phyloP scores from a whole-genome alignment of 768 basidiomycete genomes.

The Russula vinacea region DNA sequence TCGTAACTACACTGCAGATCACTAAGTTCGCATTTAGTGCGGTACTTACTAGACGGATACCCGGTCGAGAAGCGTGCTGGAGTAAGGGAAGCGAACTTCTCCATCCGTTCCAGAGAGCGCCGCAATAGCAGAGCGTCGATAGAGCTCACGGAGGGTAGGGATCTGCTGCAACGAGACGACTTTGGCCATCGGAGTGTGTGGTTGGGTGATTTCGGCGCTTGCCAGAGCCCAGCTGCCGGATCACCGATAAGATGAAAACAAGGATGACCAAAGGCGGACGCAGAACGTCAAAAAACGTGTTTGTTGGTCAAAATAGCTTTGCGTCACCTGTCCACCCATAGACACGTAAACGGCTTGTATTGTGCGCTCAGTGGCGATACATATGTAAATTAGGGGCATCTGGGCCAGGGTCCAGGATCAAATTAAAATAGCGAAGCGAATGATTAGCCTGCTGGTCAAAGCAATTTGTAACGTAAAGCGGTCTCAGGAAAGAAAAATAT shows the following conservation, averaged over 20 bases:
- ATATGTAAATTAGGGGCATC: neutral
- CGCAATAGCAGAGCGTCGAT: conserved; percentile 43
- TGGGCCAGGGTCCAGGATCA: neutral
- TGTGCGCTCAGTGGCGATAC: neutral
- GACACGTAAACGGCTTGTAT: neutral
- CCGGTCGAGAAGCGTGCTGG: conserved; percentile 46
- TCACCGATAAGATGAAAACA: neutral
- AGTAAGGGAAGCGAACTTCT: conserved; percentile 40
- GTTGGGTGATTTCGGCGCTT: neutral
- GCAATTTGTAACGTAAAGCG: conserved; percentile 11
- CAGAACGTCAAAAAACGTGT: neutral
- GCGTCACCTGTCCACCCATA: neutral
- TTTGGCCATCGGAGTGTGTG: conserved; percentile 5
- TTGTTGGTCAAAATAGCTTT: neutral
- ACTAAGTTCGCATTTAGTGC: neutral
- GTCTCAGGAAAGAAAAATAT: neutral
- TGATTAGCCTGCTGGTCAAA: conserved; percentile 11
- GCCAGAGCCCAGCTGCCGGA: neutral
- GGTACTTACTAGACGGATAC: conserved; percentile 65
- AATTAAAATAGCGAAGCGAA: neutral
- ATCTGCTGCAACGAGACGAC: conserved; percentile 46
- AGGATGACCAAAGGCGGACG: conserved; percentile 4
- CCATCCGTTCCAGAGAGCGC: conserved; percentile 34
- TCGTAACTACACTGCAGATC: neutral
- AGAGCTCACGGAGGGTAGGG: conserved; percentile 55